Base-by-base conservation (phyloP, 371 early-diverging fungal genomes). In the Massospora cicadina region DNA sequence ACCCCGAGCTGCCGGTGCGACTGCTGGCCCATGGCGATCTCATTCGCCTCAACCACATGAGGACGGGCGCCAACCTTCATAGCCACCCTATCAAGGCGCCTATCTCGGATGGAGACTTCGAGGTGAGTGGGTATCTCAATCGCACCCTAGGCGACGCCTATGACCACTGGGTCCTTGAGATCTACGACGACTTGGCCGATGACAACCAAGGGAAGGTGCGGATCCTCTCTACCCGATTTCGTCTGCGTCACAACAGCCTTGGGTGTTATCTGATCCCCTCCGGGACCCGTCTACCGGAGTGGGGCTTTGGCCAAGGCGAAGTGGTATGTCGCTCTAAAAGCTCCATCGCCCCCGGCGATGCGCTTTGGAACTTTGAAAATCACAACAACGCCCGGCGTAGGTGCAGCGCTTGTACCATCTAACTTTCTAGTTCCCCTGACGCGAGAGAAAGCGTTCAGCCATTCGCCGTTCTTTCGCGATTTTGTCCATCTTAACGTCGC, bases 291-390 rank as follows among this genome's bases (percentile, higher is more conserved):
- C 81, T 97, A 53, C 99, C 99, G 1, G 83, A 90, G 66, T 99
- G 99, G 99, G 99, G 99, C 13, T 96, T 93, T 79, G 85, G 86
- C 66, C 99, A 99, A 75, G 79, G 85, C 1, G 99, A 99, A 71
- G 92, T 98, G 0, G 76, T 78, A 1, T 98, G 98, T 74, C 86
- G 89, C 65, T 77, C 85, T 65, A 17, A 43, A 17, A 77, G 79
- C 30, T 21, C 12, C 25, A 30, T n/a, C 2, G 7, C 17, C 32
- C 24, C 26, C 5, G n/a, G 21, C 17, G 17, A 78, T 60, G 77
- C 89, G 54, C 79, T 93, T 72, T 99, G 99, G 99, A 98, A 98
- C 75, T 75, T 99, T 61, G 99, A 98, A 76, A 77, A 81, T 69
- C 95, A 98, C 72, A 77, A 75, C 74, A 89, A 97, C 68, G 76